Base-by-base conservation (phyloP, 2,329 filamentous ascomycete genomes). In the Volutella citrinella region DNA sequence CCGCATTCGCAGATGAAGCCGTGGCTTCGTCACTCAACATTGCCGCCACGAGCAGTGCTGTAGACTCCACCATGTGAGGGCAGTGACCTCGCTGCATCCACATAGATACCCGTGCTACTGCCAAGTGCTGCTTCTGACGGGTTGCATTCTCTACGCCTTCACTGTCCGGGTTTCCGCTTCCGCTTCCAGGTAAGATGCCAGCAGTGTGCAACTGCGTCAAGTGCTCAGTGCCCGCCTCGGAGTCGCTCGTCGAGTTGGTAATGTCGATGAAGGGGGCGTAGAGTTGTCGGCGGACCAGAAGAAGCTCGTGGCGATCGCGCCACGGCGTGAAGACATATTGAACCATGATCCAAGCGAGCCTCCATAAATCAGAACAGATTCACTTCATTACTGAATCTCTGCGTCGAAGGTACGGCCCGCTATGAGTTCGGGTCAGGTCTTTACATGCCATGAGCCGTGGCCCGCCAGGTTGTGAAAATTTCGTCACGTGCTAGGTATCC, bases 41-140 rank as follows among this genome's bases (percentile, higher is more conserved):
- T 18, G 84, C 84, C 41, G 84, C 79, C 46, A 78, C 77, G 39
- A 93, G 68, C 43, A 88, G 73, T 4, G 82, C 83, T 25, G 86
- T 90, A 21, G 82, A 85, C 63, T 91, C 86, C 34, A 91, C 76
- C 61, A 88, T 72, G 64, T 91, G 83, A 34, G 87, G 86, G 42
- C 88, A 84, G 50, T 78, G 78, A 45, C 81, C 81, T 56, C 84
- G 77, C 52, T 83, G 74, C 72, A 84, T 79, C 83, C 82, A 85
- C 62, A 82, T 73, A 25, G 74, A 72, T 30, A 82, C 77, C 31
- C 72, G 68, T 31, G 75, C 72, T 30, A 82, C 75, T 38, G 77
- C 72, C 31, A 56, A 48, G 40, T 69, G 61, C 51, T 68, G 65
- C 40, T 60, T 56, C 35, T 26, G 43, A 40, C 51, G 43, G 23